phyloP scores from a whole-genome alignment of 495 filamentous ascomycete genomes.

The Terfezia claveryi region DNA sequence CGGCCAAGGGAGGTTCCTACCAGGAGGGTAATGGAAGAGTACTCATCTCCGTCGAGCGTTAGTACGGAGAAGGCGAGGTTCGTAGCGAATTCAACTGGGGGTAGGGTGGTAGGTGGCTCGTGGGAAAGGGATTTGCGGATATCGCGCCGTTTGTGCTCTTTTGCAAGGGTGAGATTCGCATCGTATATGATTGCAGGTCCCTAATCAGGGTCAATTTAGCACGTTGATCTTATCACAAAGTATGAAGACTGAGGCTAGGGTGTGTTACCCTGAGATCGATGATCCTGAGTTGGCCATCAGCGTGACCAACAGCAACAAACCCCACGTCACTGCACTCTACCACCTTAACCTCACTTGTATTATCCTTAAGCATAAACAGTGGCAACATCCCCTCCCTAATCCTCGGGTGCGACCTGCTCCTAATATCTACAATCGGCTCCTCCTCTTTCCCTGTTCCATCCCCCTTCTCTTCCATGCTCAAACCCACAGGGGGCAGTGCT shows the following conservation, averaged over 20 bases:
- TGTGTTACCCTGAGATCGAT: slow-evolving; percentile 38
- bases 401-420: slow-evolving; percentile 49
- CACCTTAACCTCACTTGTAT: slow-evolving; percentile 54
- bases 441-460: neutral
- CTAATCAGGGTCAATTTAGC: slow-evolving; percentile 18
- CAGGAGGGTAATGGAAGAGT: slow-evolving; percentile 82
- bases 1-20: slow-evolving; percentile 70
- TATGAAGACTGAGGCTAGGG: neutral
- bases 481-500: slow-evolving; percentile 5
- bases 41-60: slow-evolving; percentile 78
- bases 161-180: slow-evolving; percentile 43
- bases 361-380: slow-evolving; percentile 55
- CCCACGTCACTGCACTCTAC: slow-evolving; percentile 73
- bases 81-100: slow-evolving; percentile 46
- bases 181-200: slow-evolving; percentile 75
- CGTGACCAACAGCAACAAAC: slow-evolving; percentile 69
- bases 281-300: slow-evolving; percentile 54
- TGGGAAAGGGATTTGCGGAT: neutral
- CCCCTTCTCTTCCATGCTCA: neutral
- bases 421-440: slow-evolving; percentile 40
- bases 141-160: slow-evolving; percentile 36
- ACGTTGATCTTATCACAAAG: neutral
- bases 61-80: slow-evolving; percentile 76
- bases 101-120: slow-evolving; percentile 14
- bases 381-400: slow-evolving; percentile 68